A percentile compares a stretch with the other conserved stretches of the same genome.
Evolutionary conservation across 139 green algal genomes (phyloP).

Genomic region (Chlamydomonas asymmetrica): DNA sequence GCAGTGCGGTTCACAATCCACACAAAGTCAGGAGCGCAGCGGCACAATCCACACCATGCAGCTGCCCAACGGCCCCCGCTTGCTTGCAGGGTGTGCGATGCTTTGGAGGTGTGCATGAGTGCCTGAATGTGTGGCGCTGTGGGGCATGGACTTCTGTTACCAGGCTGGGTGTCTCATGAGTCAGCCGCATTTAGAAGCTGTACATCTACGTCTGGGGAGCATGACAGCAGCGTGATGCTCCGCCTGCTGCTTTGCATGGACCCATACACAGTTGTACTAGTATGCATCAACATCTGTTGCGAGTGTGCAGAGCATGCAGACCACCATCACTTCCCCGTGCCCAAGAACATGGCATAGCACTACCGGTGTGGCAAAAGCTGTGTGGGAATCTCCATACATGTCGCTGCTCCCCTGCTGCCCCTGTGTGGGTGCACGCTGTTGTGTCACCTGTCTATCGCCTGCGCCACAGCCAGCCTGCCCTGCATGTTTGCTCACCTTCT

Average conservation of each 20-base stretch:
- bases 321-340: too few species aligned
- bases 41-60: not conserved
- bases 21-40: not conserved
- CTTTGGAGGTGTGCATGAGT: not conserved
- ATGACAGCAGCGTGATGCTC: too few species aligned
- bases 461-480: not conserved
- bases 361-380: not conserved
- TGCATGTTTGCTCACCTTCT: slow-evolving; percentile 23
- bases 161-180: too few species aligned
- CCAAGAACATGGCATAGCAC: not conserved
- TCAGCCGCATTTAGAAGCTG: too few species aligned
- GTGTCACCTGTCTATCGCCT: not conserved
- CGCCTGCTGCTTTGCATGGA: too few species aligned
- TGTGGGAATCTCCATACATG: not conserved
- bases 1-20: not conserved
- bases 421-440: not conserved
- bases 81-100: not conserved
- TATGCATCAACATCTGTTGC: too few species aligned
- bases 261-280: too few species aligned
- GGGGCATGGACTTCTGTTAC: not conserved
- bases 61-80: not conserved
- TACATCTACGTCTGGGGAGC: too few species aligned
- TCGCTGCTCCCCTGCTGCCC: too few species aligned
- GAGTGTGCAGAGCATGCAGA: too few species aligned
- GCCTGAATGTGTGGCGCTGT: not conserved